Conservation (phyloP, 2,329 filamentous ascomycete genomes). For the Gremmenia infestans region DNA sequence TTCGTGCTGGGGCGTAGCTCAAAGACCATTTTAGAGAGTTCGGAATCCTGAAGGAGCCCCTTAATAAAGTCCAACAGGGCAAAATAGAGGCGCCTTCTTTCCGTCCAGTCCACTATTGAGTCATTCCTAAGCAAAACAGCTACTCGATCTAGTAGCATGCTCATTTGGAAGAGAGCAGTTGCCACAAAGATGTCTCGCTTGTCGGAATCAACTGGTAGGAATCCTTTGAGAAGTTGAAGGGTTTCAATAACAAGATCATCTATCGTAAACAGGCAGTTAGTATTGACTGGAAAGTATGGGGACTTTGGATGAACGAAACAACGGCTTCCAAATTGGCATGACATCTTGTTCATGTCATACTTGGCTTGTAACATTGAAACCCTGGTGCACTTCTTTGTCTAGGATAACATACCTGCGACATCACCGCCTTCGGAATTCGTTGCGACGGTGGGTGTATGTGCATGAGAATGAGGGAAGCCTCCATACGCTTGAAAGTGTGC, state of each 20-base stretch:
- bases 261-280: background rate
- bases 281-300: background rate
- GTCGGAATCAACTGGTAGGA: slow-evolving; percentile 2
- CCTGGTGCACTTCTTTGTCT: background rate
- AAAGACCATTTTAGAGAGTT: slow-evolving; percentile 2
- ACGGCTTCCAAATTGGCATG: no score
- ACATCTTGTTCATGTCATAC: no score
- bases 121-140: slow-evolving; percentile 18
- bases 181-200: slow-evolving; percentile 1
- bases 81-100: slow-evolving; percentile 10
- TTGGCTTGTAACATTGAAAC: background rate
- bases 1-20: background rate
- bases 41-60: slow-evolving; percentile 4
- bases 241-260: slow-evolving; percentile 14
- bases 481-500: no score
- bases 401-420: background rate
- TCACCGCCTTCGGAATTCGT: background rate
- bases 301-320: no score
- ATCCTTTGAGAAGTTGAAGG: slow-evolving; percentile 12
- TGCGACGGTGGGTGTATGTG: no score
- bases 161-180: slow-evolving; percentile 10
- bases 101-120: slow-evolving; percentile 17
- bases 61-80: slow-evolving; percentile 12
- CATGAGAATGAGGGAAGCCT: no score
- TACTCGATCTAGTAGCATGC: slow-evolving; percentile 16